These are phyloP conservation scores for Wallacemonas collosoma DNA, from an alignment of 208 protist genomes.

Conservation along the genomic window DNA sequence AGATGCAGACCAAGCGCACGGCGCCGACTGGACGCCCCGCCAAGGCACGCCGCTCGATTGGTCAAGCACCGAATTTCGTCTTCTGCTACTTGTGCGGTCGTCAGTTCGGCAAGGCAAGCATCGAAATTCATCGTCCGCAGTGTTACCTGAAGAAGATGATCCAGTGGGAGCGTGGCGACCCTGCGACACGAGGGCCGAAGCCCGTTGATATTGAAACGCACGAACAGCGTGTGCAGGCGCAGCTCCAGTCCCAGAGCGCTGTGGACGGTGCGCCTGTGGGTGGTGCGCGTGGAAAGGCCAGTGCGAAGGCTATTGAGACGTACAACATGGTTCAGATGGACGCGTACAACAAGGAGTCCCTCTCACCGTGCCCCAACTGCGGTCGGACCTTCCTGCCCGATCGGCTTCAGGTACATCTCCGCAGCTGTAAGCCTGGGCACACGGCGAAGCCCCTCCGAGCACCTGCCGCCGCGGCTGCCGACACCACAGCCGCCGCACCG, in stretches of 20 bases:
- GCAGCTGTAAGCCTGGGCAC: constrained; percentile 79
- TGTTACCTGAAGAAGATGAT: constrained; percentile 92
- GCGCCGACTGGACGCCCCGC: constrained; percentile 5
- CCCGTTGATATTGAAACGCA: constrained; percentile 66
- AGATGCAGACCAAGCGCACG: constrained; percentile 30
- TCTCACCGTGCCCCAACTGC: constrained; percentile 87
- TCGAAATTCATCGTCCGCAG: constrained; percentile 91
- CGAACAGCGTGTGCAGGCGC: constrained; percentile 51
- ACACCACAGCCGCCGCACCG: neutral
- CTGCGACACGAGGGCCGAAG: constrained; percentile 67
- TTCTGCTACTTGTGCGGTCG: constrained; percentile 91
- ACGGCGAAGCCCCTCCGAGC: constrained; percentile 42
- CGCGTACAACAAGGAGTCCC: constrained; percentile 65
- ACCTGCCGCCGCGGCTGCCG: neutral
- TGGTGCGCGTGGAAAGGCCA: constrained; percentile 21
- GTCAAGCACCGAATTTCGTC: constrained; percentile 69
- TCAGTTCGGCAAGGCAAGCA: constrained; percentile 84
- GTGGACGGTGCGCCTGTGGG: constrained; percentile 11
- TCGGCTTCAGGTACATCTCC: constrained; percentile 85
- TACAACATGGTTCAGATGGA: constrained; percentile 86
- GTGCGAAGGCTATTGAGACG: constrained; percentile 40
- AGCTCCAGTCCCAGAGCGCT: constrained; percentile 10
- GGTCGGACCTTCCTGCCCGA: constrained; percentile 91
- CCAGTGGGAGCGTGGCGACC: constrained; percentile 84
- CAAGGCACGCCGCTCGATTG: constrained; percentile 14